Base-by-base conservation (phyloP, 768 basidiomycete species). In the Lactifluus echinatus region DNA sequence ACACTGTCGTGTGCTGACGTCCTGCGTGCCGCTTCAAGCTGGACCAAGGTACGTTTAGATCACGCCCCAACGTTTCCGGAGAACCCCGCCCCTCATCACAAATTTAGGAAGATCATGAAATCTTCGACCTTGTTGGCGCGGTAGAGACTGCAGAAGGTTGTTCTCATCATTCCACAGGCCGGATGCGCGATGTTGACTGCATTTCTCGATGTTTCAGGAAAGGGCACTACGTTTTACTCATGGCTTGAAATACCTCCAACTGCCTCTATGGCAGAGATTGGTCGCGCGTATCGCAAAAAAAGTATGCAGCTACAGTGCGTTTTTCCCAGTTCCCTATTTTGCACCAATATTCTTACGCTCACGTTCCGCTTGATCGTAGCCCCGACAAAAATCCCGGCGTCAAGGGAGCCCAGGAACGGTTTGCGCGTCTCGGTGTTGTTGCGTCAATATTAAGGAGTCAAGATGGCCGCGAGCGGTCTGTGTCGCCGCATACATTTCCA, bases 321-420 rank as follows among this genome's bases (percentile, higher is more conserved):
- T 2, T n/a, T 12, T 43, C 52, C 55, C 61, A 1, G 2, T 4
- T 23, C 47, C 15, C 8, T 21, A 23, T 29, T n/a, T 36, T 34
- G 12, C 8, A 7, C 28, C 31, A n/a, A 29, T 17, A 29, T 43
- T 47, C 26, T 50, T 37, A 42, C 29, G 31, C 28, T 49, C 44
- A 24, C 24, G 28, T 51, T 56, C 34, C 31, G 5, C 28, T 21
- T 29, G 14, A 51, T 4, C 33, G 11, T 61, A 95, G 94, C 70
- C 94, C 95, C 4, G 95, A 98, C 71, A 99, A 98, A 77, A 97
- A 96, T 70, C 90, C 87, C 1, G 80, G 83, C 56, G 80, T 87
- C 47, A 89, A 87, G 69, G 81, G 80, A 47, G 79, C 86, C 36
- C 89, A 93, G 48, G 92, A 95, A 61, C 82, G 91, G 17, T 99